Percentiles rank a stretch among this genome's conserved stretches.
Evolutionary conservation across 73 alveolate genomes (phyloP).

Genomic region (Stentor coeruleus): DNA sequence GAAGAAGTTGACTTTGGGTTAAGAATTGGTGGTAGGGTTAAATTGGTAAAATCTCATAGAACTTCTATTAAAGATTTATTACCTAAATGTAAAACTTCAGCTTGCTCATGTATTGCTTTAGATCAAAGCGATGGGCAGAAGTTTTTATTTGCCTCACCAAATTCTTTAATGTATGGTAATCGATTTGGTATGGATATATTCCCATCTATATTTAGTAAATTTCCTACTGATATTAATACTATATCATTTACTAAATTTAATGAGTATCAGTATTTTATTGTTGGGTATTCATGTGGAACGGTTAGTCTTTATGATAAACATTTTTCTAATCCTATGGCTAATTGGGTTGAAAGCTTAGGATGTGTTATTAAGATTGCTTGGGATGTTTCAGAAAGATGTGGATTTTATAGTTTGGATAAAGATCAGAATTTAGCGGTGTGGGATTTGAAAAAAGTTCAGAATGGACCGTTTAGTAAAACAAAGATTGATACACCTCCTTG

Average conservation of each 20-base stretch:
- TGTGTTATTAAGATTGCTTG: background rate
- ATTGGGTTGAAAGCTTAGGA: background rate
- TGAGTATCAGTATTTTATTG: background rate
- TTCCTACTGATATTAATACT: background rate
- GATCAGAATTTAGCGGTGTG: slow-evolving; percentile 12
- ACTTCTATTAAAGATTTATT: background rate
- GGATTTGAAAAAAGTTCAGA: slow-evolving; percentile 12
- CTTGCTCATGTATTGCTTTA: background rate
- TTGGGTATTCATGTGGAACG: slow-evolving; percentile 3
- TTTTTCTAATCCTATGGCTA: background rate
- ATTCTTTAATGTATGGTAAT: background rate
- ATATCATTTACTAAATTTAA: background rate
- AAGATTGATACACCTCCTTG: background rate
- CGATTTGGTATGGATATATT: background rate
- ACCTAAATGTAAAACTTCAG: background rate
- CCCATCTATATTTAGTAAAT: background rate
- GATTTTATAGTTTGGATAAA: background rate
- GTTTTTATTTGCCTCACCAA: background rate
- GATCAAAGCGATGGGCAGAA: background rate
- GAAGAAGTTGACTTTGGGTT: slow-evolving; percentile 5
- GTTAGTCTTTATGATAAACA: slow-evolving; percentile 5
- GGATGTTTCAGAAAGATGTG: background rate
- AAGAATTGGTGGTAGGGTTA: slow-evolving; percentile 8
- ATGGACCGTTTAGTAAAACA: background rate
- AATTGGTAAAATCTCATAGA: background rate